Evolutionary conservation across 345 rosid genomes (phyloP).

Genomic region (Citropsis articulata): DNA sequence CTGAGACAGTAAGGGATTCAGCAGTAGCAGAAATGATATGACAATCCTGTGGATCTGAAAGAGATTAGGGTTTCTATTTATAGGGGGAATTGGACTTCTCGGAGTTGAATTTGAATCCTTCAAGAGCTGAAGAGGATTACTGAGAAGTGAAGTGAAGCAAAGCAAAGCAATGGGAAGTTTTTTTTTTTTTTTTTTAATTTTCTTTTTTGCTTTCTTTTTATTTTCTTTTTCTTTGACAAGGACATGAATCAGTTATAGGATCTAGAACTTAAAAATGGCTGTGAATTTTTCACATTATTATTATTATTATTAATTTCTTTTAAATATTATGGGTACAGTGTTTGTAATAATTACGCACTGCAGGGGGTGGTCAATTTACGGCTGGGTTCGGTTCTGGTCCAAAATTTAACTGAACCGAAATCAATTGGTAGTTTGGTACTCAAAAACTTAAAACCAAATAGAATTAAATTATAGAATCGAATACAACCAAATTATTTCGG

Average conservation of each 20-base stretch:
- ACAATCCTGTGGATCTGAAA: background rate
- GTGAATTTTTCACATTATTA: background rate
- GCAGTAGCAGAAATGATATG: background rate
- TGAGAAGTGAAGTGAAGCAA: background rate
- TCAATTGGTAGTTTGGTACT: no score
- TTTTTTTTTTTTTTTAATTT: background rate
- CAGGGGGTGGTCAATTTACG: no score
- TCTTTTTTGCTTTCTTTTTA: background rate
- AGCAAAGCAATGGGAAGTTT: background rate
- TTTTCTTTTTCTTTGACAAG: conserved; percentile 4
- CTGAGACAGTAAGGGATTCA: background rate
- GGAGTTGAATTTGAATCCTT: background rate
- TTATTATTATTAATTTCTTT: no score
- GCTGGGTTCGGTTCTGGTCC: no score
- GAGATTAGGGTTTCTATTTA: background rate
- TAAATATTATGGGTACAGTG: no score
- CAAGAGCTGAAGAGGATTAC: background rate
- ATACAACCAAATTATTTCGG: no score
- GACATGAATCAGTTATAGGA: background rate
- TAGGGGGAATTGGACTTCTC: background rate
- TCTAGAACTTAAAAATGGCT: no score
- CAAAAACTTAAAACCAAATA: no score
- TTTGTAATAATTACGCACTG: no score
- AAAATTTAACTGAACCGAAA: no score
- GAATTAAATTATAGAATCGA: no score